Percentiles rank a stretch among this genome's conserved stretches.
phyloP scores from a whole-genome alignment of 805 yeast genomes.

The Yarrowia sp. region DNA sequence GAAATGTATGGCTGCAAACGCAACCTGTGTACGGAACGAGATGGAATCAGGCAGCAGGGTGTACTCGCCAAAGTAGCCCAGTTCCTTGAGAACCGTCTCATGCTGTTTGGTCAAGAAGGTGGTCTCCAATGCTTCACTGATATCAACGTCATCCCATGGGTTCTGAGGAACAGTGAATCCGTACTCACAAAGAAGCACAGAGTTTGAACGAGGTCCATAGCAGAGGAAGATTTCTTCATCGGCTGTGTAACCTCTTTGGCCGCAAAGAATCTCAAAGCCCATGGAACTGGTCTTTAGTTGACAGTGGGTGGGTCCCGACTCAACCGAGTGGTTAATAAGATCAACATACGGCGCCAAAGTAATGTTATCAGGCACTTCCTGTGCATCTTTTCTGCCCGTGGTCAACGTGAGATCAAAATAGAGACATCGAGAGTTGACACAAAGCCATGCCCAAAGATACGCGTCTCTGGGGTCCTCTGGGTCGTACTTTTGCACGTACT shows the following conservation, averaged over 20 bases:
- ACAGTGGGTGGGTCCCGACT: slow-evolving; percentile 35
- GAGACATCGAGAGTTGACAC: slow-evolving; percentile 87
- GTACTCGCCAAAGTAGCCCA: slow-evolving; percentile 70
- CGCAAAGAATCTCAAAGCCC: slow-evolving; percentile 54
- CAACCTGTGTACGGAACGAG: slow-evolving; percentile 75
- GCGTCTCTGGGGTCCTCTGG: slow-evolving; percentile 14
- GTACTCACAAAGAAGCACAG: slow-evolving; percentile 76
- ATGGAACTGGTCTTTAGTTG: slow-evolving; percentile 40
- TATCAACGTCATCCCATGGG: slow-evolving; percentile 67
- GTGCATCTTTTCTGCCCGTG: slow-evolving; percentile 45
- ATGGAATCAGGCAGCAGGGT: slow-evolving; percentile 52
- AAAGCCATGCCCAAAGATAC: slow-evolving; percentile 65
- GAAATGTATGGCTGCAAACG: slow-evolving; percentile 47
- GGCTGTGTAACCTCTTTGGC: slow-evolving; percentile 36
- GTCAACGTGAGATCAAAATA: slow-evolving; percentile 54
- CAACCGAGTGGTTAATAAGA: slow-evolving; percentile 65
- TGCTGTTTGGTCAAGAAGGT: slow-evolving; percentile 42
- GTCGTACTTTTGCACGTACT: not conserved
- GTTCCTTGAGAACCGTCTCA: slow-evolving; percentile 45
- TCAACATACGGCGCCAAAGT: slow-evolving; percentile 92
- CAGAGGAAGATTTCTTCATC: slow-evolving; percentile 64
- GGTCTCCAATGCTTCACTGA: slow-evolving; percentile 45
- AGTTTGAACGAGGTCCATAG: slow-evolving; percentile 89
- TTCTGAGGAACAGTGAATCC: slow-evolving; percentile 67
- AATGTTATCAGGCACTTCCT: slow-evolving; percentile 54